phyloP scores from a whole-genome alignment of 73 alveolate genomes.

The Blepharisma stoltei region DNA sequence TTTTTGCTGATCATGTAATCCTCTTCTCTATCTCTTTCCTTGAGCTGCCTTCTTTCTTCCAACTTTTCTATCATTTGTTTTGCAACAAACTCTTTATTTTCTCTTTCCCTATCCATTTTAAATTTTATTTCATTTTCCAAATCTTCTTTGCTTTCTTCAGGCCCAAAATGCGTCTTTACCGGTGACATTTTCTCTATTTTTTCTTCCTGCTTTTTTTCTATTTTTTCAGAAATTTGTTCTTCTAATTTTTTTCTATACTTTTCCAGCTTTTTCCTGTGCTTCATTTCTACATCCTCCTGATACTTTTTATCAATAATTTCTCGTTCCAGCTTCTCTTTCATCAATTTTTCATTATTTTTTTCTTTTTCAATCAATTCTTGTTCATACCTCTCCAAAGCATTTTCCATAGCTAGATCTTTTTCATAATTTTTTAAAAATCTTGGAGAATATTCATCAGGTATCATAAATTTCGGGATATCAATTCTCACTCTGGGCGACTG shows the following conservation, averaged over 20 bases:
- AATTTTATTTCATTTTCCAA: not conserved
- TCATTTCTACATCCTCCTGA: not conserved
- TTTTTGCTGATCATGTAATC: not conserved
- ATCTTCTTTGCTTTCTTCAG: not conserved
- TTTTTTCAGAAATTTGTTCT: conserved; percentile 1
- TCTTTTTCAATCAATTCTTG: conserved; percentile 17
- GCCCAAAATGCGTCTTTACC: not conserved
- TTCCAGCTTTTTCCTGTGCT: not conserved
- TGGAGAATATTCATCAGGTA: conserved; percentile 27
- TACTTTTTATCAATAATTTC: conserved; percentile 1
- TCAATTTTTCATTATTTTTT: conserved; percentile 6
- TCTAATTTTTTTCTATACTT: not conserved
- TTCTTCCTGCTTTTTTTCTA: not conserved
- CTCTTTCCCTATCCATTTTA: not conserved
- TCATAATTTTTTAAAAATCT: conserved; percentile 14
- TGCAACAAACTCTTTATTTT: not conserved
- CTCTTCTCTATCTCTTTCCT: not conserved
- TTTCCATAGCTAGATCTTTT: conserved; percentile 29
- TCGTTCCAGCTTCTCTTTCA: not conserved
- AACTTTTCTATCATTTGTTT: not conserved
- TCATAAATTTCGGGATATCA: conserved; percentile 27
- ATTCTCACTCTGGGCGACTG: not conserved
- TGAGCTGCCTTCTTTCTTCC: not conserved
- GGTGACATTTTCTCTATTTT: not conserved
- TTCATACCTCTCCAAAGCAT: conserved; percentile 28